Percentiles rank a stretch among this genome's conserved stretches.
Conservation (phyloP, 2,329 filamentous ascomycete genomes). For the Phaeophleospora eucalypticola region DNA sequence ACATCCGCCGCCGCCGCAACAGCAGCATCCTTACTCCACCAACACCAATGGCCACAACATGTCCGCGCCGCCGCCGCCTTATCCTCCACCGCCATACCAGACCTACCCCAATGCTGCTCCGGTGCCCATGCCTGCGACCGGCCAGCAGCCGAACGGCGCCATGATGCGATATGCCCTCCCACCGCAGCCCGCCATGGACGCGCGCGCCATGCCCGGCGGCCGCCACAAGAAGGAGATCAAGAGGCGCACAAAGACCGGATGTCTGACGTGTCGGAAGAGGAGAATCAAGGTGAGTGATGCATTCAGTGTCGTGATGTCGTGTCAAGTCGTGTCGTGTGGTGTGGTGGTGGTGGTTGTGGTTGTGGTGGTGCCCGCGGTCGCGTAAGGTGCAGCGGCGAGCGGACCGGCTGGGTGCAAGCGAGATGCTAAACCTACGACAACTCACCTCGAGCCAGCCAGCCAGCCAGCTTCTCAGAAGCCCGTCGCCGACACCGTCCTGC, state of each 20-base stretch:
- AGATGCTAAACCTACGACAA: background rate
- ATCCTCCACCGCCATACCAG: conserved; percentile 22
- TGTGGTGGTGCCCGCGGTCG: background rate
- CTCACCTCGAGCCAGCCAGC: background rate
- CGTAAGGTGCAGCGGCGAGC: conserved; percentile 1
- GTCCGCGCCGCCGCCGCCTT: conserved; percentile 21
- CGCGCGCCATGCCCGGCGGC: conserved; percentile 54
- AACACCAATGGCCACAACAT: conserved; percentile 22
- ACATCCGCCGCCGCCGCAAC: conserved; percentile 19
- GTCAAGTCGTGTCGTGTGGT: background rate
- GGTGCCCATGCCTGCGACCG: background rate
- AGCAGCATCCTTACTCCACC: conserved; percentile 21
- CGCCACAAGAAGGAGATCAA: conserved; percentile 72
- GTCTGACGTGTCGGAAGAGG: conserved; percentile 54
- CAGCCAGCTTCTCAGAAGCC: too few species aligned
- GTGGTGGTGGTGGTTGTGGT: background rate
- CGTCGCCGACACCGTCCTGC: too few species aligned
- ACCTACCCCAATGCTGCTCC: conserved; percentile 19
- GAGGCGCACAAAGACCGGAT: conserved; percentile 58
- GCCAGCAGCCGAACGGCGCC: conserved; percentile 18
- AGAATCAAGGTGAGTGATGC: conserved; percentile 64
- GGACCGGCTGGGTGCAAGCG: background rate
- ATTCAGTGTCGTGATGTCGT: background rate
- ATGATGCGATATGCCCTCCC: conserved; percentile 55
- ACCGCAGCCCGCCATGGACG: conserved; percentile 41